Percentiles rank a stretch among this genome's conserved stretches.
Evolutionary conservation across 2,329 filamentous ascomycete species (phyloP).

Genomic region (Scleromitrula shiraiana): DNA sequence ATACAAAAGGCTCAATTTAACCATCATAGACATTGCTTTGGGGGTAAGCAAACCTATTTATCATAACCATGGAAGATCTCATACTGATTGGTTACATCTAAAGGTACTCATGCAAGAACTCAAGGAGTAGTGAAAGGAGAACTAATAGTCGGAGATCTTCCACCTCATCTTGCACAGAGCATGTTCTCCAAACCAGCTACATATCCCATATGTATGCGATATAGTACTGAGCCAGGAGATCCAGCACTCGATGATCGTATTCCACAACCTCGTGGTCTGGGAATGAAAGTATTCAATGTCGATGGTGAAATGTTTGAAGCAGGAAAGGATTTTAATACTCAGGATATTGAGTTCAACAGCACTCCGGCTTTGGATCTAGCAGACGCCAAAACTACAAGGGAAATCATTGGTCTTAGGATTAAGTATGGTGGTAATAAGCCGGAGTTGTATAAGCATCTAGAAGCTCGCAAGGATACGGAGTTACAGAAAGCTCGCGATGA

Average conservation of each 20-base stretch:
- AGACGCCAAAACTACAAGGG: conserved; percentile 36
- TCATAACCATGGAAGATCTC: neutral
- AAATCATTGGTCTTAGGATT: conserved; percentile 36
- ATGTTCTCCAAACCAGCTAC: conserved; percentile 29
- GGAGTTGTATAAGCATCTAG: conserved; percentile 36
- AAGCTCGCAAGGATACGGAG: conserved; percentile 31
- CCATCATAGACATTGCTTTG: conserved; percentile 32
- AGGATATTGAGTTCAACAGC: conserved; percentile 42
- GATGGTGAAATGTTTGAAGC: conserved; percentile 34
- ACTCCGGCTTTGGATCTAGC: conserved; percentile 40
- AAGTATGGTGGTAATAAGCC: conserved; percentile 32
- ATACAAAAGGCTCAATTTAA: conserved; percentile 39
- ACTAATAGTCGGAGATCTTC: conserved; percentile 36
- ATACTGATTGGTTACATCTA: neutral
- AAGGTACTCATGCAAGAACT: conserved; percentile 38
- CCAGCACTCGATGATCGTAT: conserved; percentile 35
- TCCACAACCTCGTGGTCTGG: conserved; percentile 38
- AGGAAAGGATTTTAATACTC: conserved; percentile 28
- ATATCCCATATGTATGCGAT: conserved; percentile 31
- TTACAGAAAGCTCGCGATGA: conserved; percentile 34
- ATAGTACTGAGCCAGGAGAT: conserved; percentile 33
- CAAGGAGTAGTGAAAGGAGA: conserved; percentile 42
- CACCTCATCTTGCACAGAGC: conserved; percentile 36
- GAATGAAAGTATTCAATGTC: conserved; percentile 43
- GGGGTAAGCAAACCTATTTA: conserved; percentile 13